Conservation (phyloP, 2,329 filamentous ascomycete genomes). For the Leptographium wingfieldii region DNA sequence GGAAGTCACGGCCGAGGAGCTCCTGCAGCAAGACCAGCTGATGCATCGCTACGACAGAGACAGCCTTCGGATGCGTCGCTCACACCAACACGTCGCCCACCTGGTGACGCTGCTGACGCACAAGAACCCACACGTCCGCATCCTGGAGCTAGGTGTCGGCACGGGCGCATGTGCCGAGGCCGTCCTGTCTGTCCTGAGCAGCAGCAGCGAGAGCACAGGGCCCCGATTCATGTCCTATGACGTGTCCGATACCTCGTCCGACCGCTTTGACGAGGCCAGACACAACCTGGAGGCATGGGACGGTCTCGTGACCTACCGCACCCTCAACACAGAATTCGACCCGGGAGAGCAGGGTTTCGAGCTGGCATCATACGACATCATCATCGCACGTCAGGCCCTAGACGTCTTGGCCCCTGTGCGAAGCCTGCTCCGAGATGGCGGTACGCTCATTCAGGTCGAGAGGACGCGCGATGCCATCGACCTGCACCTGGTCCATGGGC, state of each 20-base stretch:
- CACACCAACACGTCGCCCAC: conserved; percentile 7
- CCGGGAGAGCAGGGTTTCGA: conserved; percentile 22
- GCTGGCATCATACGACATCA: conserved; percentile 20
- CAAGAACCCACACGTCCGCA: conserved; percentile 16
- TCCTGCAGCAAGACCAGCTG: conserved; percentile 16
- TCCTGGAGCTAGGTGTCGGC: conserved; percentile 27
- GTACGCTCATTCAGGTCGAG: conserved; percentile 23
- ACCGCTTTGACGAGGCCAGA: conserved; percentile 20
- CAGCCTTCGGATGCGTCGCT: conserved; percentile 7
- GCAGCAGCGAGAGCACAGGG: conserved; percentile 1
- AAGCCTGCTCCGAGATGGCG: conserved; percentile 24
- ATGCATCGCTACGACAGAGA: conserved; percentile 9
- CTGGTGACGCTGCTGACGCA: conserved; percentile 8
- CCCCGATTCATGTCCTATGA: conserved; percentile 13
- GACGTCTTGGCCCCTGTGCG: conserved; percentile 23
- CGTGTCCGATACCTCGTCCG: conserved; percentile 11
- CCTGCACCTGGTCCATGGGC: neutral
- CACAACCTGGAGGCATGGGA: conserved; percentile 15
- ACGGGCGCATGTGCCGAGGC: conserved; percentile 17
- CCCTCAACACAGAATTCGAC: conserved; percentile 22
- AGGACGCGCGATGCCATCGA: neutral
- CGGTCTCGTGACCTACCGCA: conserved; percentile 16
- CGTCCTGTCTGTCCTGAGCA: conserved; percentile 8
- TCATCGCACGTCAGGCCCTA: conserved; percentile 24
- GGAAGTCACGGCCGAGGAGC: conserved; percentile 15